These are phyloP conservation scores for Ustilago lituana DNA, from an alignment of 1,284 basidiomycete species.

Conservation along the genomic window DNA sequence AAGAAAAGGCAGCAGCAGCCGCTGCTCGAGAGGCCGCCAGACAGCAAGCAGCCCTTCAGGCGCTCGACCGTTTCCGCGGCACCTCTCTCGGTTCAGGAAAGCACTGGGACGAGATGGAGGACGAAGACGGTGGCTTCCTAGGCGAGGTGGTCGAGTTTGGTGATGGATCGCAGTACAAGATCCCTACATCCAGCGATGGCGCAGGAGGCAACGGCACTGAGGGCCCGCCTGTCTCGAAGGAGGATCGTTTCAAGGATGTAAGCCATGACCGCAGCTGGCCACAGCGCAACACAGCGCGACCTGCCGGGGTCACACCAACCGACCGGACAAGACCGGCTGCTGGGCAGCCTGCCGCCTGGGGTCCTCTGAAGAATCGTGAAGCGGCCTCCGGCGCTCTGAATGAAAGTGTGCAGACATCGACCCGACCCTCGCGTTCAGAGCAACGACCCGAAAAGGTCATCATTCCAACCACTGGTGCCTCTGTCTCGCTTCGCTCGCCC, in stretches of 20 bases:
- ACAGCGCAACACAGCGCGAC: constrained; percentile 18
- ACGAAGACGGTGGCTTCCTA: constrained; percentile 59
- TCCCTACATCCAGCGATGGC: constrained; percentile 44
- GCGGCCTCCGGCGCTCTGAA: constrained; percentile 11
- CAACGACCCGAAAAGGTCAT: constrained; percentile 46
- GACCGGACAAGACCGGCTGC: constrained; percentile 22
- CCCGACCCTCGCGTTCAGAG: constrained; percentile 31
- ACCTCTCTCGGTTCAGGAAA: constrained; percentile 49
- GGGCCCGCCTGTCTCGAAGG: constrained; percentile 51
- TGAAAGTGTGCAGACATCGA: constrained; percentile 16
- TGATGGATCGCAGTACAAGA: constrained; percentile 65
- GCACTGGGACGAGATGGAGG: constrained; percentile 67
- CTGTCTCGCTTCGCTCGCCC: constrained; percentile 46
- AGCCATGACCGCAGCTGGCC: constrained; percentile 63
- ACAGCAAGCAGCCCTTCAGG: constrained; percentile 52
- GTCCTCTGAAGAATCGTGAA: constrained; percentile 29
- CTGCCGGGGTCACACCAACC: constrained; percentile 1
- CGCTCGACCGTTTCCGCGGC: constrained; percentile 64
- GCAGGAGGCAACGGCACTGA: constrained; percentile 18
- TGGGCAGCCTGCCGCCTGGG: constrained; percentile 22
- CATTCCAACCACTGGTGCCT: constrained; percentile 43
- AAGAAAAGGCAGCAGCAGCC: constrained; percentile 54
- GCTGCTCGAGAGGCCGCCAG: constrained; percentile 54
- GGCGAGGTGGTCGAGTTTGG: constrained; percentile 66
- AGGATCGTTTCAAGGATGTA: constrained; percentile 63